A percentile compares a stretch with the other conserved stretches of the same genome.
These are phyloP conservation scores for Trichoderma afroharzianum DNA, from an alignment of 2,329 filamentous ascomycete genomes.

Conservation along the genomic window DNA sequence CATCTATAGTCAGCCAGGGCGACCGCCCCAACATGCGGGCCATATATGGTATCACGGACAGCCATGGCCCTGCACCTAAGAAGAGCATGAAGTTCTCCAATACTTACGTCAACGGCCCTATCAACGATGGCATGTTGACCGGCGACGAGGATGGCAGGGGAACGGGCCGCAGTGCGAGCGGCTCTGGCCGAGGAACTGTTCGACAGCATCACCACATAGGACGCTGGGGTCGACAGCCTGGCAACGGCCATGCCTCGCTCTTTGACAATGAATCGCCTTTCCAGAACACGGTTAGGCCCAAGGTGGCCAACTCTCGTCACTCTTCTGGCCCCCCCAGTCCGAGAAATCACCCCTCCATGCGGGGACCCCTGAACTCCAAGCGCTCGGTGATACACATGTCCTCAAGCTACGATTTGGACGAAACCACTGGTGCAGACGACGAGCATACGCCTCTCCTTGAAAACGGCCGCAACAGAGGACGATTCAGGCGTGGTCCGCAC, in stretches of 20 bases:
- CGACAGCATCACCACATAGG: conserved; percentile 74
- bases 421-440: conserved; percentile 73
- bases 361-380: conserved; percentile 39
- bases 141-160: conserved; percentile 67
- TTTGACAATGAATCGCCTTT: conserved; percentile 79
- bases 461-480: conserved; percentile 57
- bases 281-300: conserved; percentile 60
- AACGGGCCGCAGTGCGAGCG: conserved; percentile 56
- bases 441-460: conserved; percentile 79
- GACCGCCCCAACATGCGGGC: conserved; percentile 58
- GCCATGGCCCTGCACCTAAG: conserved; percentile 51
- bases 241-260: conserved; percentile 65
- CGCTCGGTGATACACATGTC: conserved; percentile 57
- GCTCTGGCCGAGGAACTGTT: conserved; percentile 61
- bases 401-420: conserved; percentile 73
- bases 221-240: conserved; percentile 67
- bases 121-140: conserved; percentile 46
- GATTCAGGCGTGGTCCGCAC: conserved; percentile 52
- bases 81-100: conserved; percentile 97
- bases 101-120: conserved; percentile 59
- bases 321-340: conserved; percentile 70
- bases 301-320: conserved; percentile 57
- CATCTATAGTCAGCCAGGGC: conserved; percentile 71
- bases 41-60: conserved; percentile 66
- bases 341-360: conserved; percentile 45